Evolutionary conservation across 1,139 yeast genomes (phyloP), one percentile per base, ranked within the genome.

Genomic region (Geotrichum macrosporum): DNA sequence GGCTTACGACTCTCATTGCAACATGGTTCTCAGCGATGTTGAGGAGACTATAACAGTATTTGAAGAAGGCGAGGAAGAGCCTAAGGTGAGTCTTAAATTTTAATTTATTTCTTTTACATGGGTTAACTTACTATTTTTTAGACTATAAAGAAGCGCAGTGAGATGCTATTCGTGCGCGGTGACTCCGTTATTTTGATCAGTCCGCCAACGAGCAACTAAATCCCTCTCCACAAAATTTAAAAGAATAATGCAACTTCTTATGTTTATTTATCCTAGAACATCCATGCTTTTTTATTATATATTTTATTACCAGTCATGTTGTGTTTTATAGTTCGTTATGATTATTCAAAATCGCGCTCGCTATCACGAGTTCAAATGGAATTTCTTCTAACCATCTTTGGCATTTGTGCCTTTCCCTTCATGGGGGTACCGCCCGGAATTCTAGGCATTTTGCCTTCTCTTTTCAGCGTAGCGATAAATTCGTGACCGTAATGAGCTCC

Each of bases 1-100:
- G 75, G 96, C 96, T 1, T 92, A 86, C 67, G 97, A 92, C 66
- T 84, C 95, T 42, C 97, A 92, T 67, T 92, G 97, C 67, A 92
- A 94, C 65, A 80, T 94, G 76, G 96, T 92, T 35, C 76, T 92
- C 57, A 88, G 97, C 59, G 95, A 94, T 58, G 96, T 95, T 3
- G 77, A 76, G 52, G 99, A 92, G 63, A 84, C 84, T 8, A 80
- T 89, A 44, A 85, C 78, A 61, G 72, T 73, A 32, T 62, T 78
- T 32, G 76, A 72, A 33, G 72, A 63, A 4, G 66, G 66, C n/a
- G 75, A 65, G 4, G 65, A 71, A 9, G 74, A 73, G 15, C 61
- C 73, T 34, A 67, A 63, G 55, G 72, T 67, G 55, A 36, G 63
- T 54, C n/a, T n/a, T n/a, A n/a, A 5, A 3, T 6, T 35, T 31